Base-by-base conservation (phyloP, 768 basidiomycete species). In the Pleurotus cornucopiae region DNA sequence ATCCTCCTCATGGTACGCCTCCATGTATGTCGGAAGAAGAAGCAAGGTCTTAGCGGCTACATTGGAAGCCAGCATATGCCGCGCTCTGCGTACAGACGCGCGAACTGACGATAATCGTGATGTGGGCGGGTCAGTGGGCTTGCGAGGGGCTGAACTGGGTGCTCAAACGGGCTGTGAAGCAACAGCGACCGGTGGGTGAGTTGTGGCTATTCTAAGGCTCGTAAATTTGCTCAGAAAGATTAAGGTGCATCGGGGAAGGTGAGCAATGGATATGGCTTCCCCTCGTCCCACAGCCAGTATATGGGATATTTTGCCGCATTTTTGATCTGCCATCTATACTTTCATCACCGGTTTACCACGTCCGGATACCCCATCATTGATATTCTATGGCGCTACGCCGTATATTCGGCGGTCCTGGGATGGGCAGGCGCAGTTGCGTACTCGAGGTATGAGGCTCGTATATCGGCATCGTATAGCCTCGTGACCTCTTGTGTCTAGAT, bases 221-320 rank as follows among this genome's bases (percentile, higher is more conserved):
- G 20, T 18, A 55, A 9, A 23, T 48, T 48, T n/a, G 11, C 14
- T 23, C 20, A 18, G 14, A 26, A 20, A 30, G 16, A 21, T 12
- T 18, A 0, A 13, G 47, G 46, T 39, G 46, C 9, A 45, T 9
- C 62, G 86, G 86, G 76, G 43, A 77, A 76, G 55, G 67, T 82
- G 46, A 86, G 85, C 16, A 79, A 79, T 54, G 91, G 91, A 12
- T 93, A 91, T 64, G 91, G 90, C 5, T 93, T 93, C 62, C 91
- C 91, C 0, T 92, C 91, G 0, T 91, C 89, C 12, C 91, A 94
- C 64, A 90, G 89, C 68, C 91, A 94, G 55, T 91, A 86, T 67
- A 92, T 94, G 91, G 91, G 84, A 13, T 94, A 89, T 69, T 93
- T 94, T 60, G 76, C 86, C 4, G 76, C 89, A 0, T 94, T 93